Base-by-base conservation (phyloP, 306 rosid genomes). In the Cotoneaster glaucophyllus region DNA sequence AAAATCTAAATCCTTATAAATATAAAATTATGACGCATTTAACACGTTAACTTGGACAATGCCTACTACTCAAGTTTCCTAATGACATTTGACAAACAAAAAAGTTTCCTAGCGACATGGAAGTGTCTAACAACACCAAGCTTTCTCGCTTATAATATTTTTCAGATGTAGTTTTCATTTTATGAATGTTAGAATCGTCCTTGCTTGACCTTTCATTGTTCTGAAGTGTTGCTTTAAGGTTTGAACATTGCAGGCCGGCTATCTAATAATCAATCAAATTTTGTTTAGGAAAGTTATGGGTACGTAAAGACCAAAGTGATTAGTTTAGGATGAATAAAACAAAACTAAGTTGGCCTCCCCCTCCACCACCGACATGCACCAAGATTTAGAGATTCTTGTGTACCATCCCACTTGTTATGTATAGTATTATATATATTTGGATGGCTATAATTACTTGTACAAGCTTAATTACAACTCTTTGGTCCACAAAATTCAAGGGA, bases 351-450 rank as follows among this genome's bases (percentile, higher is more conserved):
- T 25, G 67, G 65, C 65, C 48, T 29, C 48, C 24, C 59, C 29
- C 41, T 56, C 74, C 50, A 56, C 65, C 37, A 69, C 75, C 61
- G 75, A 79, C 68, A 61, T 74, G 69, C 48, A 71, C 68, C 68
- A 26, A 65, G 73, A n/a, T 15, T 65, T 34, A 13, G 63, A 18
- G 74, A 24, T 77, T 74, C 61, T 70, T 64, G 21, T 52, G 39
- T 37, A 69, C 67, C 6, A 57, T 57, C 78, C 82, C 79, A 78
- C 82, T 77, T 52, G 15, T 15, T 39, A 31, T 59, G 19, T 53
- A 18, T 59, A 59, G 45, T 67, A 73, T 73, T 52, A n/a, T 58
- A 52, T 26, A 64, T 79, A 61, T 71, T 53, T 62, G 73, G 64
- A 56, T 64, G 77, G 77, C 64, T 64, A 50, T 17, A 37, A 22